Evolutionary conservation across 805 yeast genomes (phyloP), one percentile per base, ranked within the genome.

Genomic region (Metschnikowia baotianmanensis): DNA sequence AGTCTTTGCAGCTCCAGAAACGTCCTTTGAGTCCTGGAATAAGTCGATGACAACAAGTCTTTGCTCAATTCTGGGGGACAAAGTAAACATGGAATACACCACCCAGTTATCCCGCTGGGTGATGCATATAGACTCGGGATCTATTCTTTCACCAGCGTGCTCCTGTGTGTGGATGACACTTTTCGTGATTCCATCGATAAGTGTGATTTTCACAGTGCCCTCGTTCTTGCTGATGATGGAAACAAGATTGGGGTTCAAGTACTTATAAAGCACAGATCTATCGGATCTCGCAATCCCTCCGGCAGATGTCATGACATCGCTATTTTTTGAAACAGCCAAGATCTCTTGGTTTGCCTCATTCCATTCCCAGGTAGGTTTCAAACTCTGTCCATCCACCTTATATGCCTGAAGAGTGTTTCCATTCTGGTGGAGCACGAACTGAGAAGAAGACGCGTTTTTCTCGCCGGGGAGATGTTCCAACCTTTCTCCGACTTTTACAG

Each of bases 71-170:
- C 69, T 58, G 9, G 82, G 82, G 2, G 58, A 57, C 1, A 56
- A 54, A 41, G 81, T 73, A 55, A 72, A 77, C 52, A 78, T 82
- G 0, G 90, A 68, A 55, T 85, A 83, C 9, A 86, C 71, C 13
- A 88, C 67, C 86, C 93, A 91, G 62, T 90, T 80, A 57, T 91
- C 98, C 35, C 88, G 93, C 59, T 80, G 75, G 1, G 80, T 69
- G 20, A 87, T 52, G 17, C 72, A 63, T 21, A 87, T 57, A 2
- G 74, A 64, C 1, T 36, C 62, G 8, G 61, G 60, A 9, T 69
- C 69, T 4, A 72, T 57, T 8, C 70, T 55, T 19, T 67, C 69
- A 5, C 69, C 72, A 4, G 62, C 56, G 17, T 60, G 63, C 9
- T 27, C 40, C 21, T 63, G 69, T 41, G 75, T 78, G 5, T 56